Evolutionary conservation across 768 basidiomycete genomes (phyloP).

Genomic region (Butyriboletus loyo): DNA sequence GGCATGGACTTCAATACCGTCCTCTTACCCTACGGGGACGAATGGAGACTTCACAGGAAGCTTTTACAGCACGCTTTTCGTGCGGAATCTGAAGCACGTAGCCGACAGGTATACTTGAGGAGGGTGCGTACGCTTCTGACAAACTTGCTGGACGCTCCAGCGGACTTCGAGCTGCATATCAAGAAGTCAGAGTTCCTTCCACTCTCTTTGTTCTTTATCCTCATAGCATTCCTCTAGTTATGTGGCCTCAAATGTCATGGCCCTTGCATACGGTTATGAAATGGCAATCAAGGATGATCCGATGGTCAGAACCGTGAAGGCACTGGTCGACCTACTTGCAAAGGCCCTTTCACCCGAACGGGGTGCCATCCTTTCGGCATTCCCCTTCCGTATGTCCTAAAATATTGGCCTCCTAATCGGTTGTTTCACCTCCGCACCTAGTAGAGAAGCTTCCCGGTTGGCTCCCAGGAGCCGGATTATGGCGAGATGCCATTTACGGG

Average conservation of each 20-base stretch:
- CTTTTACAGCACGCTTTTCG: slow-evolving; percentile 29
- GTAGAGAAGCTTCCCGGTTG: slow-evolving; percentile 23
- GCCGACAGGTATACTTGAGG: slow-evolving; percentile 20
- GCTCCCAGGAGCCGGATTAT: slow-evolving; percentile 24
- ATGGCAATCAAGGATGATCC: slow-evolving; percentile 16
- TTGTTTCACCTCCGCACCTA: neutral
- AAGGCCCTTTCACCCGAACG: slow-evolving; percentile 21
- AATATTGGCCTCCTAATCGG: neutral
- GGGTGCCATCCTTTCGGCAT: slow-evolving; percentile 17
- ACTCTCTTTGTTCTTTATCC: too few species aligned
- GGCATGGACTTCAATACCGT: slow-evolving; percentile 28
- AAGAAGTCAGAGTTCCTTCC: slow-evolving; percentile 10
- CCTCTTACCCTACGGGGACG: slow-evolving; percentile 28
- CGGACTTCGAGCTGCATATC: slow-evolving; percentile 23
- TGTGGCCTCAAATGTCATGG: slow-evolving; percentile 26
- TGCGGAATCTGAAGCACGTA: slow-evolving; percentile 16
- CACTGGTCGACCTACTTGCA: slow-evolving; percentile 18
- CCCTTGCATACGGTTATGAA: slow-evolving; percentile 26
- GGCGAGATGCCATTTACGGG: slow-evolving; percentile 13
- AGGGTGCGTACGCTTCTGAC: slow-evolving; percentile 20
- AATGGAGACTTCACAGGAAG: slow-evolving; percentile 32
- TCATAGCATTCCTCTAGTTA: slow-evolving; percentile 9
- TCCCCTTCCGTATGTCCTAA: slow-evolving; percentile 21
- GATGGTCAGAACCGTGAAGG: slow-evolving; percentile 17
- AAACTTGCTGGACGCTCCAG: slow-evolving; percentile 21